A percentile compares a stretch with the other conserved stretches of the same genome.
These are phyloP conservation scores for Thielaviopsis punctulata DNA, from an alignment of 2,329 filamentous ascomycete genomes.

Conservation along the genomic window DNA sequence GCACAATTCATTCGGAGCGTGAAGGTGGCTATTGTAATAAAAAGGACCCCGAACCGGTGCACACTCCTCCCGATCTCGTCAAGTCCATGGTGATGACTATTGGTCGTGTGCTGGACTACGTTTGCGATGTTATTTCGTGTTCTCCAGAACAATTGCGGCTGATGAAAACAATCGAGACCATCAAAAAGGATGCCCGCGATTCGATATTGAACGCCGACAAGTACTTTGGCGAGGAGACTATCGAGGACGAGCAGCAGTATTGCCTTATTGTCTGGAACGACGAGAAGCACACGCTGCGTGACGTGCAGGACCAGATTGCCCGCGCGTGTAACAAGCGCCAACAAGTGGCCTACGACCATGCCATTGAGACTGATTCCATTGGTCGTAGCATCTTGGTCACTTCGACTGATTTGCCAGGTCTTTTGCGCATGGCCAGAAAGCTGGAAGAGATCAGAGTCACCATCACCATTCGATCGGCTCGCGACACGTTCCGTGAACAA, in stretches of 20 bases:
- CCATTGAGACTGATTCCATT: slow-evolving; percentile 75
- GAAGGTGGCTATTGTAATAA: slow-evolving; percentile 17
- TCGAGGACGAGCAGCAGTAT: slow-evolving; percentile 42
- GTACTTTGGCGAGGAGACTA: slow-evolving; percentile 32
- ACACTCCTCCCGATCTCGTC: slow-evolving; percentile 55
- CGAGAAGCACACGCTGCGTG: slow-evolving; percentile 89
- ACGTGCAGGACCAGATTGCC: slow-evolving; percentile 79
- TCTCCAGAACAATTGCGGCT: slow-evolving; percentile 87
- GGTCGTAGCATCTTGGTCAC: slow-evolving; percentile 76
- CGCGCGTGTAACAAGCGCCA: slow-evolving; percentile 64
- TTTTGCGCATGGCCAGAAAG: slow-evolving; percentile 64
- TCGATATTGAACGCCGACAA: slow-evolving; percentile 36
- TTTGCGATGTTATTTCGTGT: slow-evolving; percentile 95
- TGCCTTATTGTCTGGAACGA: slow-evolving; percentile 91
- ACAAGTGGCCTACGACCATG: slow-evolving; percentile 53
- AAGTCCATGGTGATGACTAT: slow-evolving; percentile 74
- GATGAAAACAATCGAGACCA: slow-evolving; percentile 65
- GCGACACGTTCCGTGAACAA: slow-evolving; percentile 91
- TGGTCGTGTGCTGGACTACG: slow-evolving; percentile 71
- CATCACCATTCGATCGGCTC: slow-evolving; percentile 78
- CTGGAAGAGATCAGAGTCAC: slow-evolving; percentile 95
- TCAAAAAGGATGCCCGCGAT: slow-evolving; percentile 75
- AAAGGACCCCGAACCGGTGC: background rate
- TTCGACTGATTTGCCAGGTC: slow-evolving; percentile 48
- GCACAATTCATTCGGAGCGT: slow-evolving; percentile 71